Conservation (phyloP, 768 basidiomycete genomes). For the Xerocomellus amylosporus region DNA sequence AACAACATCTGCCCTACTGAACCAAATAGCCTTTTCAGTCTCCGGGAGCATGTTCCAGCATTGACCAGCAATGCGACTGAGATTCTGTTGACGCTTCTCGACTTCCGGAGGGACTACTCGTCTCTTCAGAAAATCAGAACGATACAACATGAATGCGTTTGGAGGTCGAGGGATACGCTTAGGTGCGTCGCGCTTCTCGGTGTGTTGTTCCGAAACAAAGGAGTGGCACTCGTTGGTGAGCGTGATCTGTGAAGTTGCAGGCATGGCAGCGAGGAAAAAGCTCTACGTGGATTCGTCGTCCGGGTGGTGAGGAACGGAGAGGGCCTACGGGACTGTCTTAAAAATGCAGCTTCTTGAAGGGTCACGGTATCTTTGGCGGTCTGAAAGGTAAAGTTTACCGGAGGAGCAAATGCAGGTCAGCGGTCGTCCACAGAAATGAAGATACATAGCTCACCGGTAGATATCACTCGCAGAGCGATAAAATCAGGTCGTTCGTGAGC, state of each 20-base stretch:
- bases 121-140: conserved; percentile 48
- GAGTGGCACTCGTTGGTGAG: conserved; percentile 3
- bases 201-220: background rate
- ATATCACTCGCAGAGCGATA: conserved; percentile 3
- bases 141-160: conserved; percentile 59
- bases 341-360: background rate
- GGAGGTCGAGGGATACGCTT: conserved; percentile 46
- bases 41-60: conserved; percentile 47
- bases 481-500: conserved; percentile 3
- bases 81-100: conserved; percentile 53
- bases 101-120: conserved; percentile 41
- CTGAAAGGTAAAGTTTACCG: conserved; percentile 1
- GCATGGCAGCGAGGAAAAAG: background rate
- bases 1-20: conserved; percentile 27
- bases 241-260: conserved; percentile 2
- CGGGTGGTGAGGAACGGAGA: background rate
- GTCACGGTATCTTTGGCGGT: background rate
- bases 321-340: background rate
- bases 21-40: conserved; percentile 37
- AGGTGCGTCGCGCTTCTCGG: conserved; percentile 1
- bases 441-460: conserved; percentile 5
- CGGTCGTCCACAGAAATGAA: background rate
- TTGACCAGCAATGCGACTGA: conserved; percentile 50
- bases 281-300: background rate
- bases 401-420: background rate